phyloP scores from a whole-genome alignment of 2,329 filamentous ascomycete genomes.

The Bisporella sp. region DNA sequence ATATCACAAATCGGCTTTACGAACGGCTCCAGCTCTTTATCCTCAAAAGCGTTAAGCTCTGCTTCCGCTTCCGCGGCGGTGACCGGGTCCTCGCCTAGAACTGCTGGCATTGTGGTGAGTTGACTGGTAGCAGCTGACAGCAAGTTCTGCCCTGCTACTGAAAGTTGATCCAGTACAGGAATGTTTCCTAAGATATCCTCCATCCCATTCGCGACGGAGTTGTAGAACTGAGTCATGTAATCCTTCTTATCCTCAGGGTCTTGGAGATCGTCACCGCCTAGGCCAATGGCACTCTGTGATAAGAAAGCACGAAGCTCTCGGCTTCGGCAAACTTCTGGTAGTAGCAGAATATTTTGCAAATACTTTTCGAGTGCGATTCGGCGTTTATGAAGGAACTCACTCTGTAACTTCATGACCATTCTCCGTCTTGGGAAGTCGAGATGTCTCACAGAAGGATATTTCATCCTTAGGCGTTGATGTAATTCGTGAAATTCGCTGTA shows the following conservation, averaged over 20 bases:
- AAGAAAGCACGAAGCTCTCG: constrained; percentile 88
- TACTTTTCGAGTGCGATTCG: constrained; percentile 80
- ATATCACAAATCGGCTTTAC: constrained; percentile 98
- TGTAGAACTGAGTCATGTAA: constrained; percentile 91
- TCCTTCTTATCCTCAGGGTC: constrained; percentile 66
- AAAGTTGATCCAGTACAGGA: constrained; percentile 89
- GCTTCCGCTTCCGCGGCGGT: constrained; percentile 77
- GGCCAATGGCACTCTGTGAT: constrained; percentile 74
- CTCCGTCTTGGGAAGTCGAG: constrained; percentile 89
- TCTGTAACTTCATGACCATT: constrained; percentile 94
- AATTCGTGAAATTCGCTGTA: constrained; percentile 98
- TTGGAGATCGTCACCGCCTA: constrained; percentile 45
- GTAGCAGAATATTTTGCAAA: constrained; percentile 68
- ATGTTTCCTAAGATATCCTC: constrained; percentile 97
- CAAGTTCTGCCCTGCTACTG: constrained; percentile 84
- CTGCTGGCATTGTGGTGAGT: constrained; percentile 48
- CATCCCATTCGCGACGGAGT: constrained; percentile 95
- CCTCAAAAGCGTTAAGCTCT: constrained; percentile 88
- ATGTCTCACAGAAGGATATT: constrained; percentile 80
- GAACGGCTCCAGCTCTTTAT: constrained; percentile 83
- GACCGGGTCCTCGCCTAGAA: constrained; percentile 41
- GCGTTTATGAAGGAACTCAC: constrained; percentile 88
- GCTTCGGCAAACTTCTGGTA: constrained; percentile 91
- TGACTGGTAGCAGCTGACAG: constrained; percentile 68
- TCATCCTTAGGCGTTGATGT: constrained; percentile 77